Conservation (phyloP, 2,329 filamentous ascomycete genomes). For the Microcyclosporella mali region DNA sequence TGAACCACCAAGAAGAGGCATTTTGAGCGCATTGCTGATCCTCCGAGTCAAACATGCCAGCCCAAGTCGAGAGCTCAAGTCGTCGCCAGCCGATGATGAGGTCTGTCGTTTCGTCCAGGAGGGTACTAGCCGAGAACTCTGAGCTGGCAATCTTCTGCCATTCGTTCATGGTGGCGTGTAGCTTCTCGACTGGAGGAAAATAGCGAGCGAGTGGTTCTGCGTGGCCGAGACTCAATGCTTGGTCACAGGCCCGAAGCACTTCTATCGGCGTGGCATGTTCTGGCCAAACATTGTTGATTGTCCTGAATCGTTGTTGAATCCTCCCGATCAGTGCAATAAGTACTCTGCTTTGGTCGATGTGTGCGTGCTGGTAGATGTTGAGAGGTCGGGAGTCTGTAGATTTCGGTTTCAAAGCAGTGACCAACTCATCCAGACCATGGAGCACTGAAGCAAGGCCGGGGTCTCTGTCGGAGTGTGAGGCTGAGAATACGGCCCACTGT, state of each 20-base stretch:
- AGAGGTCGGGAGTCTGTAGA: no score
- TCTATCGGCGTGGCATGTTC: conserved; percentile 76
- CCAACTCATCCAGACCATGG: conserved; percentile 4
- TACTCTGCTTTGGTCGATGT: conserved; percentile 67
- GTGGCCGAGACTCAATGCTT: conserved; percentile 68
- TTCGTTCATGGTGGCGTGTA: conserved; percentile 79
- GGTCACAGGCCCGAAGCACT: conserved; percentile 67
- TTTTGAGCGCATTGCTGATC: conserved; percentile 66
- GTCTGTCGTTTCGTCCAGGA: conserved; percentile 73
- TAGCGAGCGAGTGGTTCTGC: conserved; percentile 80
- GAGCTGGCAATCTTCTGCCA: conserved; percentile 92
- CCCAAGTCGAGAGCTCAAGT: conserved; percentile 88
- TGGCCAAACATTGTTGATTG: conserved; percentile 59
- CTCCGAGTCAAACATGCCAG: conserved; percentile 79
- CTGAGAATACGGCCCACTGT: neutral
- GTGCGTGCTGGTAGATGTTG: conserved; percentile 85
- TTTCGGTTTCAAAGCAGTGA: no score
- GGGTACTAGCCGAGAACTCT: conserved; percentile 60
- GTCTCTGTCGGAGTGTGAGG: no score
- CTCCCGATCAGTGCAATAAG: conserved; percentile 64
- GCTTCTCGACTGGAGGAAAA: conserved; percentile 77
- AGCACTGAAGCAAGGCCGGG: no score
- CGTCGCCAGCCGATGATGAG: conserved; percentile 84
- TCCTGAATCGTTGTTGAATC: conserved; percentile 64
- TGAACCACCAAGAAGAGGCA: conserved; percentile 90